Evolutionary conservation across 1,139 yeast genomes (phyloP), one percentile per base, ranked within the genome.

Genomic region (Cylindricascospora bacillispora): DNA sequence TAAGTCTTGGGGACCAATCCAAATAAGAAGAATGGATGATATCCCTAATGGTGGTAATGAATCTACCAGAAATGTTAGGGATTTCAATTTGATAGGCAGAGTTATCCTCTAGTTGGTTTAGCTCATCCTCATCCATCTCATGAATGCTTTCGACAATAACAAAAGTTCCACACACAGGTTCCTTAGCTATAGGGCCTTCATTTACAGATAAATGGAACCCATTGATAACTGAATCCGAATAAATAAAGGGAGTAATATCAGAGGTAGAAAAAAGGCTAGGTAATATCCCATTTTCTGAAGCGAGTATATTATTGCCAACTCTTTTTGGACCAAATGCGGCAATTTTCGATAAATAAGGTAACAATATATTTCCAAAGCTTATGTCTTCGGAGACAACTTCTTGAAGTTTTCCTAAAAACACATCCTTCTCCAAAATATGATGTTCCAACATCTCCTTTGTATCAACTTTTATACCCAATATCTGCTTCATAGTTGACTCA

Each of bases 131-230:
- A n/a, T 56, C 53, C 36, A 64, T 45, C 3, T 37, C 36, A 24
- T 43, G 46, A n/a, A 64, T 52, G 4, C 52, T 52, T 35, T 65
- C 66, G 13, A 73, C 37, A 3, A 71, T 54, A 4, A 77, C 70
- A 4, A 78, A 63, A 35, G 79, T 68, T 3, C 97, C 95, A 52
- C 85, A 92, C 22, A 83, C 67, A 0, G 86, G 89, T 51, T 92
- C 99, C 4, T 78, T 70, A 1, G 92, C 76, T 31, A 92, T 61
- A 1, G 97, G 97, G 1, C 99, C 99, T 46, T 76, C 83, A 28
- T 68, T 64, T 31, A 74, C 70, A 2, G 95, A 83, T 29, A 85
- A 58, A 48, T 83, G 93, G 54, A 85, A 86, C 1, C 95, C 98
- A 42, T 81, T 78, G 27, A 80, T 50, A 4, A 89, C 57, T 43